Evolutionary conservation across 2,329 filamentous ascomycete species (phyloP).

Genomic region (Colletotrichum sp.): DNA sequence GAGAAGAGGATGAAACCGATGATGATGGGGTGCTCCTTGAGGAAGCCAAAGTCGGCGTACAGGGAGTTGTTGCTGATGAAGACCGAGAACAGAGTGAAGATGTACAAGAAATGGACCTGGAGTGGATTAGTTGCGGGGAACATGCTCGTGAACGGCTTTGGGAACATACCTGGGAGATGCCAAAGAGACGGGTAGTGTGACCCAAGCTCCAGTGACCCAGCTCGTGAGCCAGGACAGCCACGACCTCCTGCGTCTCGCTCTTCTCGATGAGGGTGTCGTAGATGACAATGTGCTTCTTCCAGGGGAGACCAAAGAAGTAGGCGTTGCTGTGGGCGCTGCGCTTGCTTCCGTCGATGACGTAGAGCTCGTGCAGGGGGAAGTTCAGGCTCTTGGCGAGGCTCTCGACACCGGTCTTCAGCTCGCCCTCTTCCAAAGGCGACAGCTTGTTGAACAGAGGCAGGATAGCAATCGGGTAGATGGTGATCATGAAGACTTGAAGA

Average conservation of each 20-base stretch:
- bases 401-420: conserved; percentile 88
- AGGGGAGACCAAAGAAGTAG: conserved; percentile 96
- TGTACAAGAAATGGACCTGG: conserved; percentile 92
- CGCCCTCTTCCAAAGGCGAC: conserved; percentile 85
- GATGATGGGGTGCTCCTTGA: conserved; percentile 84
- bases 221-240: conserved; percentile 94
- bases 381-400: conserved; percentile 80
- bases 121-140: conserved; percentile 8
- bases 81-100: conserved; percentile 94
- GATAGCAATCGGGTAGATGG: conserved; percentile 93
- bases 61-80: conserved; percentile 96
- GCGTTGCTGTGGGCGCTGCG: conserved; percentile 87
- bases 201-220: conserved; percentile 96
- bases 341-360: conserved; percentile 93
- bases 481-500: conserved; percentile 93
- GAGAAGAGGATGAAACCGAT: conserved; percentile 98
- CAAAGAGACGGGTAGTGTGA: conserved; percentile 91
- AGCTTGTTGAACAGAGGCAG: conserved; percentile 98
- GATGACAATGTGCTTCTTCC: conserved; percentile 99
- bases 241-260: conserved; percentile 88
- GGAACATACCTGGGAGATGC: conserved; percentile 75
- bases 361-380: conserved; percentile 91
- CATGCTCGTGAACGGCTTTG: background rate
- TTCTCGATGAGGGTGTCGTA: conserved; percentile 98
- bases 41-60: conserved; percentile 91